A percentile compares a stretch with the other conserved stretches of the same genome.
These are phyloP conservation scores for Trametes gibbosa DNA, from an alignment of 768 basidiomycete genomes.

Conservation along the genomic window DNA sequence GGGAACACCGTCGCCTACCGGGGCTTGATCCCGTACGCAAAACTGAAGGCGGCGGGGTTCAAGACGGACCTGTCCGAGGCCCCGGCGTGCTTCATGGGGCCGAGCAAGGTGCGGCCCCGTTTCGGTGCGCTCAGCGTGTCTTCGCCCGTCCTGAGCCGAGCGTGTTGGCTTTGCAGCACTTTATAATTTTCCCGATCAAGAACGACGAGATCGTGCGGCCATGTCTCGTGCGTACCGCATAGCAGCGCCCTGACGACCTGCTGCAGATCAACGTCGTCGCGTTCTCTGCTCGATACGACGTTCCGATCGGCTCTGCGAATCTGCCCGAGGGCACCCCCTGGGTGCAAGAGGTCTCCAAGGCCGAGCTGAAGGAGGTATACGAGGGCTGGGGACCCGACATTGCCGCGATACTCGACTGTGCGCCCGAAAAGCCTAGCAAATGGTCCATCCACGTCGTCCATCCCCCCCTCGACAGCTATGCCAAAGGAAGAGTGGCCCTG, in stretches of 20 bases:
- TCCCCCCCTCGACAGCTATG: slow-evolving; percentile 44
- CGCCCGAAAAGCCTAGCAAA: slow-evolving; percentile 42
- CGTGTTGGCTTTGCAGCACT: neutral
- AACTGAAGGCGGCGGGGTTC: slow-evolving; percentile 40
- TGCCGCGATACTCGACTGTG: slow-evolving; percentile 38
- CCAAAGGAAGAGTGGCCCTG: slow-evolving; percentile 32
- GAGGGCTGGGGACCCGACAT: slow-evolving; percentile 48
- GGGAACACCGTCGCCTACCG: slow-evolving; percentile 50
- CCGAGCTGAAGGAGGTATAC: slow-evolving; percentile 39
- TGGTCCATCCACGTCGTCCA: slow-evolving; percentile 52
- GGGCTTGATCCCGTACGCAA: slow-evolving; percentile 41
- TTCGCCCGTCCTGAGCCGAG: neutral
- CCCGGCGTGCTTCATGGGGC: slow-evolving; percentile 44
- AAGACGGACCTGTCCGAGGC: slow-evolving; percentile 35
- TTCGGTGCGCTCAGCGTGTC: no score
- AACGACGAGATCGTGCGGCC: neutral
- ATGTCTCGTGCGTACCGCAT: neutral
- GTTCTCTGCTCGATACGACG: slow-evolving; percentile 34
- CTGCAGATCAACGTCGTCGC: slow-evolving; percentile 40
- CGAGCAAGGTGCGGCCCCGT: slow-evolving; percentile 43
- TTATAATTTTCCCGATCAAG: neutral
- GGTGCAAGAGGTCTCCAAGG: slow-evolving; percentile 37
- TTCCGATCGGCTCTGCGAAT: slow-evolving; percentile 16
- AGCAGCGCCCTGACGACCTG: neutral
- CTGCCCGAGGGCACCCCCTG: slow-evolving; percentile 27